Evolutionary conservation across 73 alveolate species (phyloP).

Genomic region (Paramecium octaurelia): DNA sequence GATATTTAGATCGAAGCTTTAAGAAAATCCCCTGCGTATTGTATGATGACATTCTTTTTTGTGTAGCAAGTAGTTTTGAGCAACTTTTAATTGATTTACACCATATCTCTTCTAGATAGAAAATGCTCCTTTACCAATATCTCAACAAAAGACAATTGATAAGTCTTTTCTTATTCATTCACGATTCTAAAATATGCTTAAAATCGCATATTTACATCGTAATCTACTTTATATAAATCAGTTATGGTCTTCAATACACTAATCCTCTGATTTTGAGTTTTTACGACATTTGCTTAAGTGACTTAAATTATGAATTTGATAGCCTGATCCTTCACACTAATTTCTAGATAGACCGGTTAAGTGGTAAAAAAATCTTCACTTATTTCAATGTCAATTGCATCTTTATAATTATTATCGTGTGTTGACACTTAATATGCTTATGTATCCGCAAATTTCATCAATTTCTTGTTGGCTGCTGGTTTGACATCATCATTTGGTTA

Average conservation of each 20-base stretch:
- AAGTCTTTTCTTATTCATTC: not conserved
- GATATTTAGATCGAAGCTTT: not conserved
- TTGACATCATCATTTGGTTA: not conserved
- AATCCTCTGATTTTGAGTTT: not conserved
- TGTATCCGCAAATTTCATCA: not conserved
- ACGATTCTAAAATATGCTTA: conserved; percentile 4
- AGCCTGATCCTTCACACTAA: not conserved
- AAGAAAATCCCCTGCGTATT: not conserved
- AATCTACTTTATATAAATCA: not conserved
- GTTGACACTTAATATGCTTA: not conserved
- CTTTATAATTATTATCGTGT: not conserved
- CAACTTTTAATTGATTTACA: not conserved
- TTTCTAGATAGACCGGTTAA: not conserved
- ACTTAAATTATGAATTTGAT: not conserved
- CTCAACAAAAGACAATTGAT: not conserved
- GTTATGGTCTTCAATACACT: not conserved
- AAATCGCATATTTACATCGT: not conserved
- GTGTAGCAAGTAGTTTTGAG: not conserved
- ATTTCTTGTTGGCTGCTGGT: not conserved
- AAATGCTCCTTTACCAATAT: conserved; percentile 7
- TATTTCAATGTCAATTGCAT: not conserved
- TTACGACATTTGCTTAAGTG: not conserved
- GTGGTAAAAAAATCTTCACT: not conserved
- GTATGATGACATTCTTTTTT: not conserved
- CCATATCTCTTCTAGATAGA: conserved; percentile 7